phyloP scores from a whole-genome alignment of 2,329 filamentous ascomycete genomes.

The Diaporthe sp. region DNA sequence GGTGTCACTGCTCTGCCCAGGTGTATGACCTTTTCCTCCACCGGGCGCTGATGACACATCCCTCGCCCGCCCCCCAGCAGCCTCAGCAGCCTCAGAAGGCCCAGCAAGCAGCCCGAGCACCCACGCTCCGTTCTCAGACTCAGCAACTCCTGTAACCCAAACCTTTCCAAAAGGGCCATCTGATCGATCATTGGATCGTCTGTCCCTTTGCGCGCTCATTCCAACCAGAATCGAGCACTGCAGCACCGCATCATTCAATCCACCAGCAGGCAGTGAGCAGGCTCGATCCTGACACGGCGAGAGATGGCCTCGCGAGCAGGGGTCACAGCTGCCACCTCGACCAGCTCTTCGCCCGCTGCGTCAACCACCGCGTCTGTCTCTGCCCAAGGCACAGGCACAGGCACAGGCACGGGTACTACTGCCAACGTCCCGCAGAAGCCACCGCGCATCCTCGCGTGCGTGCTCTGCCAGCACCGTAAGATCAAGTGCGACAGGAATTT shows the following conservation, averaged over 20 bases:
- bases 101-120: not conserved
- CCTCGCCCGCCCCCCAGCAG: not conserved
- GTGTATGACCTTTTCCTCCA: not conserved
- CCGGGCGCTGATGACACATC: slow-evolving; percentile 10
- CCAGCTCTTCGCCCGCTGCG: slow-evolving; percentile 23
- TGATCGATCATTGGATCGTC: slow-evolving; percentile 14
- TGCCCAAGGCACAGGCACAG: slow-evolving; percentile 7
- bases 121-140: not conserved
- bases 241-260: not conserved
- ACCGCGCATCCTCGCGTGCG: slow-evolving; percentile 64
- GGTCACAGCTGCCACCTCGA: slow-evolving; percentile 21
- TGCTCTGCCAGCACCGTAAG: slow-evolving; percentile 72
- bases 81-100: not conserved
- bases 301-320: slow-evolving; percentile 22
- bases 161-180: not conserved
- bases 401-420: not conserved
- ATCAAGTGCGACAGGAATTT: slow-evolving; percentile 72
- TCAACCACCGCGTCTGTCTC: slow-evolving; percentile 23
- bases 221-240: not conserved
- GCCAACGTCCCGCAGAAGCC: slow-evolving; percentile 48
- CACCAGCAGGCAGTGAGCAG: not conserved
- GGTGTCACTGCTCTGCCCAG: not conserved
- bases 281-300: slow-evolving; percentile 15
- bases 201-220: not conserved
- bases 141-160: not conserved